Conservation (phyloP, 2,329 filamentous ascomycete genomes). For the Emericellopsis atlantica region DNA sequence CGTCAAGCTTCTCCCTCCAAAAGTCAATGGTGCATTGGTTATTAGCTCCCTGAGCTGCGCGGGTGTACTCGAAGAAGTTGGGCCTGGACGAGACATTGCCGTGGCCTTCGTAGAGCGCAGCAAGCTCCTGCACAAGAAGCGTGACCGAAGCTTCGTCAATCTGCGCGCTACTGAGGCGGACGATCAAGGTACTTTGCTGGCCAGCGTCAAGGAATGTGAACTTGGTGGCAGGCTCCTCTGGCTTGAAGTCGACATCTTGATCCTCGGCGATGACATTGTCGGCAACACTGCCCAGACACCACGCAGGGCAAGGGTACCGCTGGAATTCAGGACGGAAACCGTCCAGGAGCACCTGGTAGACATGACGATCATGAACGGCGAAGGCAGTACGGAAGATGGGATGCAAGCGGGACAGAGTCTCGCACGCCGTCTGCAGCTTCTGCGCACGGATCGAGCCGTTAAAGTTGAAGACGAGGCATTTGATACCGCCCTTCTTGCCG, state of each 20-base stretch:
- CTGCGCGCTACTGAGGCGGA: conserved; percentile 35
- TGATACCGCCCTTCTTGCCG: conserved; percentile 27
- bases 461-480: conserved; percentile 35
- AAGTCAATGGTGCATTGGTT: conserved; percentile 26
- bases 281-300: conserved; percentile 22
- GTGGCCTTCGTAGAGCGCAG: conserved; percentile 27
- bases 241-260: conserved; percentile 23
- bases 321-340: conserved; percentile 29
- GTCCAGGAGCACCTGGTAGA: conserved; percentile 35
- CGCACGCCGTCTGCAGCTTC: conserved; percentile 33
- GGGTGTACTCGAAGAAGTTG: conserved; percentile 34
- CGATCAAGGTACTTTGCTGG: conserved; percentile 30
- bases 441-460: conserved; percentile 26
- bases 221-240: conserved; percentile 30
- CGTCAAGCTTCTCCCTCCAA: conserved; percentile 31
- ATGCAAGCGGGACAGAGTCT: conserved; percentile 28
- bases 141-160: conserved; percentile 33
- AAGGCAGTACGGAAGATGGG: conserved; percentile 43
- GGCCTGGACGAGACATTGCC: conserved; percentile 20
- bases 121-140: conserved; percentile 33
- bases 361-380: conserved; percentile 27
- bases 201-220: conserved; percentile 37
- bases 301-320: conserved; percentile 24
- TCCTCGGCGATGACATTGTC: conserved; percentile 30
- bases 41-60: conserved; percentile 22